Evolutionary conservation across 768 basidiomycete species (phyloP).

Genomic region (Suillus ampliporus): DNA sequence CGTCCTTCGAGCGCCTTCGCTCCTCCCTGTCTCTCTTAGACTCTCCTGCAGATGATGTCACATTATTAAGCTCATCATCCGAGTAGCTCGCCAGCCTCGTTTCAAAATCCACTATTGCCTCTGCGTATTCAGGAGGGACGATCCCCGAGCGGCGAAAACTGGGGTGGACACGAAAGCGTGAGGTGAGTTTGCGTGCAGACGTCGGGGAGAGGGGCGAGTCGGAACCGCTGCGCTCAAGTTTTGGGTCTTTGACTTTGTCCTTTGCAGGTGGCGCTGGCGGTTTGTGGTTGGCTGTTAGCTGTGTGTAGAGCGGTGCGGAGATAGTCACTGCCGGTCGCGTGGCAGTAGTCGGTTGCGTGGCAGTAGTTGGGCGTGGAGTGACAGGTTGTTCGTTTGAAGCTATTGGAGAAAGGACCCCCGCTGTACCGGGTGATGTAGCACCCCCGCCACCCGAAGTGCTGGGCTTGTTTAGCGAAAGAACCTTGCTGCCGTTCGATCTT

Average conservation of each 20-base stretch:
- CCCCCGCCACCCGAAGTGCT: not conserved
- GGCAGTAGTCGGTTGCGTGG: constrained; percentile 37
- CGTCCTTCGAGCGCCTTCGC: constrained; percentile 56
- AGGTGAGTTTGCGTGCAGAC: constrained; percentile 40
- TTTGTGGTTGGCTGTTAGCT: constrained; percentile 7
- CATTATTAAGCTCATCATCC: constrained; percentile 51
- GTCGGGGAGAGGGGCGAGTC: constrained; percentile 35
- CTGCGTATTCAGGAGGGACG: constrained; percentile 75
- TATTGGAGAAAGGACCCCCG: constrained; percentile 29
- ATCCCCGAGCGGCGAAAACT: constrained; percentile 57
- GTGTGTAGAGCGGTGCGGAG: constrained; percentile 20
- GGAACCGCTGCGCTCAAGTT: constrained; percentile 31
- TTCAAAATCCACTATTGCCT: constrained; percentile 73
- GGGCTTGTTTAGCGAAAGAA: constrained; percentile 39
- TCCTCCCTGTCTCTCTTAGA: constrained; percentile 35
- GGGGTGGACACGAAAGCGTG: constrained; percentile 66
- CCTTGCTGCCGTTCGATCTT: constrained; percentile 55
- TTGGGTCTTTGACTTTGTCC: constrained; percentile 7
- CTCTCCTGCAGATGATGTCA: constrained; percentile 43
- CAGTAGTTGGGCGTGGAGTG: constrained; percentile 16
- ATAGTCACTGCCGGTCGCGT: constrained; percentile 37
- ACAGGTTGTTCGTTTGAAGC: constrained; percentile 4
- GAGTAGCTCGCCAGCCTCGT: constrained; percentile 73
- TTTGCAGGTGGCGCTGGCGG: constrained; percentile 25
- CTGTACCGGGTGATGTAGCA: constrained; percentile 10